These are phyloP conservation scores for Picea sitchensis DNA, from an alignment of 75 land plant species.

Conservation along the genomic window DNA sequence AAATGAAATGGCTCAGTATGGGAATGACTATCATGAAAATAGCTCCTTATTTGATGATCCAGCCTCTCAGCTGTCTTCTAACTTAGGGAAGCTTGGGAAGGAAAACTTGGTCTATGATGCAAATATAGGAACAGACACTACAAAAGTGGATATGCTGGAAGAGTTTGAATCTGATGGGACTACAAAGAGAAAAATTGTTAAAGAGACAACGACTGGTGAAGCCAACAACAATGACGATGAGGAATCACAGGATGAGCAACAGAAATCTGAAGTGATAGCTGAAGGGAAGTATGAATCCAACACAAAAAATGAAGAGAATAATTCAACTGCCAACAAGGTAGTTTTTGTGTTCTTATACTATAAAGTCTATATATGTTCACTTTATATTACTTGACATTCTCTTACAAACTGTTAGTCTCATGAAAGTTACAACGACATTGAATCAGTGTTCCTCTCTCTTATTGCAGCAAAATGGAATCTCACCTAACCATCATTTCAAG, in stretches of 20 bases:
- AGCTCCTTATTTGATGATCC: too few species aligned
- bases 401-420: neutral
- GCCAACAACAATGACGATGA: neutral
- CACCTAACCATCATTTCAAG: neutral
- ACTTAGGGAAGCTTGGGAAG: slow-evolving; percentile 3
- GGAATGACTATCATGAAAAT: too few species aligned
- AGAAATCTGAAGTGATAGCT: neutral
- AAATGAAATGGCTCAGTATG: neutral
- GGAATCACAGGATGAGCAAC: neutral
- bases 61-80: neutral
- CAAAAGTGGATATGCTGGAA: neutral
- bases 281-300: neutral
- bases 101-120: neutral
- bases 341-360: neutral
- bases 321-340: neutral
- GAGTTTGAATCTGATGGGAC: neutral
- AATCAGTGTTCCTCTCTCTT: neutral
- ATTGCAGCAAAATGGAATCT: neutral
- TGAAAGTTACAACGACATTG: neutral
- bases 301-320: neutral
- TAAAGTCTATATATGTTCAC: neutral
- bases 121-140: neutral
- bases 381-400: neutral
- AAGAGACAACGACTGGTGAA: neutral
- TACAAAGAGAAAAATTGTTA: neutral